Evolutionary conservation across 73 alveolate species (phyloP), one percentile per base, ranked within the genome.

Genomic region (Tetrahymena thermophila): DNA sequence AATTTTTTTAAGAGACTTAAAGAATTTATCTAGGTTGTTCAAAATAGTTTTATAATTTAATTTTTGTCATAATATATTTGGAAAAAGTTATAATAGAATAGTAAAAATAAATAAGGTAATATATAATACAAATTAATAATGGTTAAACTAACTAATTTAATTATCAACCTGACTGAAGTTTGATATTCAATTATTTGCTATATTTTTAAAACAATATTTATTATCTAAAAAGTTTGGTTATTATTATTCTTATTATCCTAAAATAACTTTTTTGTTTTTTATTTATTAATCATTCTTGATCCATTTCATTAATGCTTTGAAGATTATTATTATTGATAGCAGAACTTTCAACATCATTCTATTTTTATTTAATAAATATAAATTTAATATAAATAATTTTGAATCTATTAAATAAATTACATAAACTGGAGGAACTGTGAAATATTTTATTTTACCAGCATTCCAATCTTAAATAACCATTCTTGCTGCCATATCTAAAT

Each of bases 401-500:
- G 34, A 71, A 25, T 28, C 1, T 19, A 71, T 71, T 71, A 71
- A n/a, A 71, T 71, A 71, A n/a, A 71, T 71, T 71, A 71, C 89
- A 8, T 85, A 44, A 43, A 40, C 84, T 5, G 99, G 99, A 34
- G 99, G 99, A 14, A 96, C 98, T 56, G 98, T 96, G 94, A 93
- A 99, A 97, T 98, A 99, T 85, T 97, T 97, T 58, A 99, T 97
- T 94, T 97, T 98, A 35, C 99, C 99, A 84, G 96, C 96, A 34
- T 97, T 97, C 99, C 99, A 99, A 96, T 99, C 99, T 95, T 98
- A 94, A n/a, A 99, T 95, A 17, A 99, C 99, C 19, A 98, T 95
- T 97, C 99, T 99, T 31, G 99, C 99, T 21, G 99, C 98, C 83
- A 97, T 96, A 85, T 99, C 99, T 84, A 98, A 97, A 96, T 99